Base-by-base conservation (phyloP, 2,329 filamentous ascomycete species). In the Sporothrix schenckii region DNA sequence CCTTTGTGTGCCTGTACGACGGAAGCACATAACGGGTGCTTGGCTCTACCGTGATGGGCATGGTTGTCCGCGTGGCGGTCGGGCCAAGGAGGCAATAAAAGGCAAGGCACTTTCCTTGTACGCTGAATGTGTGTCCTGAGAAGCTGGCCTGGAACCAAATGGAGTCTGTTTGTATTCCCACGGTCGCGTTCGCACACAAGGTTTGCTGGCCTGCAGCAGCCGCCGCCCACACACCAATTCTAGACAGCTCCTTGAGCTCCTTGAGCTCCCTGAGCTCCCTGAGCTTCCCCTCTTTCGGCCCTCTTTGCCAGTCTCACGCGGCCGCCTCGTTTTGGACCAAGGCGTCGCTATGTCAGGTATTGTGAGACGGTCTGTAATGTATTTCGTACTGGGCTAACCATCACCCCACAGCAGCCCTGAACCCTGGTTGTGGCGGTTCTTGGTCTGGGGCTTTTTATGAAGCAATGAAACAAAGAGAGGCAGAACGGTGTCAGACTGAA, bases 371-470 rank as follows among this genome's bases (percentile, higher is more conserved):
- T 41, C n/a, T 21, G 44, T 21, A 50, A 50, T 30, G 50, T 52
- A 24, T 1, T 24, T 24, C n/a, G n/a, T n/a, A 49, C 21, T 66
- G 63, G 47, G 27, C 21, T 27, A 34, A 13, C 44, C 30, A 44
- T 44, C 24, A n/a, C 61, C 47, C 63, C 63, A 66, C 47, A 66
- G 63, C 30, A 21, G 19, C 61, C 47, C 44, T 19, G 47, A 52
- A 44, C 61, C 61, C 63, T 56, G 53, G 66, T 68, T 41, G 19
- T 34, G 30, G 21, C 19, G 16, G 16, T 21, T 60, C 52, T 56
- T 60, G 66, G 66, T 39, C 24, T 44, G 49, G 50, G 52, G 65
- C 65, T 67, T 54, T 34, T 56, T 34, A 67, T 54, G 27, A 56
- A 30, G 41, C 50, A 67, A 44, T 16, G 5, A 41, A 56, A 53